Base-by-base conservation (phyloP, 805 yeast species). In the Yarrowia sp. region DNA sequence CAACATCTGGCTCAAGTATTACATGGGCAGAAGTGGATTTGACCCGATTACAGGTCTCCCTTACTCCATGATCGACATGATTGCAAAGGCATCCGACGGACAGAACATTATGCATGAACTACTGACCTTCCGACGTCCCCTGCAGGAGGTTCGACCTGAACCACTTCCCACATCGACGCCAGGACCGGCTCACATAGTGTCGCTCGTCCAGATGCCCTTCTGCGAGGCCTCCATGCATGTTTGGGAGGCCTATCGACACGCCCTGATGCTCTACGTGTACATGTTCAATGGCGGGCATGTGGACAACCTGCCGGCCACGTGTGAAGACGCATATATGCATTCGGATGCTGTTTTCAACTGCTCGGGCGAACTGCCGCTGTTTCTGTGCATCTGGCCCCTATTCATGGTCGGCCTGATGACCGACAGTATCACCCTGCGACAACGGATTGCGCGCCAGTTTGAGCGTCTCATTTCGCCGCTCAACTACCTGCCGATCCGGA, bases 251-350 rank as follows among this genome's bases (percentile, higher is more conserved):
- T 63, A 63, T 8, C 12, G 67, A n/a, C 56, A 48, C 38, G 67
- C 56, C 0, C 16, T 49, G 22, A 63, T 48, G 56, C 67, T 63
- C n/a, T 63, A 63, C 22, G 55, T 63, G 46, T 49, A 63, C 56
- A 48, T 48, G 56, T 49, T 63, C 67, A 59, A 45, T 11, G 56
- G 48, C 12, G 67, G 40, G 10, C 36, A 38, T 2, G 43, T 63
- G 48, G 67, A 48, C 10, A 36, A 63, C 50, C 12, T 63, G 55
- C 16, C 32, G 2, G 43, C 55, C 1, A 41, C 48, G 11, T 63
- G 67, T 26, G 67, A 63, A 63, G 56, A 63, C 67, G 56, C 67
- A 15, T 63, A 48, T 32, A 63, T 63, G 67, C 67, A 63, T 63
- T 22, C 56, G 16, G 67, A 63, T n/a, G 67, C 67, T 2, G 56